Base-by-base conservation (phyloP, 2,329 filamentous ascomycete species). In the Penicillium sp. region DNA sequence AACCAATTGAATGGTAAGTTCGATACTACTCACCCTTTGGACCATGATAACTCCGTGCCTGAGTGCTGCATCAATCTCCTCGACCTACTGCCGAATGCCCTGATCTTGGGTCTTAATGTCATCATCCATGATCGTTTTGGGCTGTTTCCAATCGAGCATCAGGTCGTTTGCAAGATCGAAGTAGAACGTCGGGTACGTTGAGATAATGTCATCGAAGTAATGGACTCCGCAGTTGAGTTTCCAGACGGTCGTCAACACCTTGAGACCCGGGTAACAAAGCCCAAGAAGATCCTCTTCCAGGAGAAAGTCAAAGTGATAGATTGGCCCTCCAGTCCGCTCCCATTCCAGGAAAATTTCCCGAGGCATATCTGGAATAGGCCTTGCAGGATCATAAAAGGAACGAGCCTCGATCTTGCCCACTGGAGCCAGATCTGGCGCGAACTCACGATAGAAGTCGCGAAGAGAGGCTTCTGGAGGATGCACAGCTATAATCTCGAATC, bases 111-210 rank as follows among this genome's bases (percentile, higher is more conserved):
- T 37, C 6, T 34, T 32, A 10, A 22, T 10, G n/a, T 27, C 23
- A 12, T n/a, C 16, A n/a, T 28, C 25, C 27, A 18, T 11, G 9
- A 23, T 17, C 8, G 35, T 31, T 9, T 28, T 30, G 1, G 81
- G 80, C 15, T 74, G 64, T 58, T 79, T 84, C 73, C 76, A 88
- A 12, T 71, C 61, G 14, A 71, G 52, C 80, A 89, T 84, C 47
- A 84, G 65, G 48, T 82, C 76, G 57, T 89, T 85, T 1, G 76
- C 73, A 16, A 88, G 65, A 39, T 78, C 77, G 0, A 69, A 74
- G 55, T 84, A 78, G 55, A 84, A 85, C 0, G 74, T 75, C 2
- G 77, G 77, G 39, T 75, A 73, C 8, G 81, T 57, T 0, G 70
- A 70, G 17, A 66, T 56, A 11, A 82, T 58, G 2, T 70, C 62